phyloP scores from a whole-genome alignment of 1,284 basidiomycete genomes.

The Peniophora sp. region DNA sequence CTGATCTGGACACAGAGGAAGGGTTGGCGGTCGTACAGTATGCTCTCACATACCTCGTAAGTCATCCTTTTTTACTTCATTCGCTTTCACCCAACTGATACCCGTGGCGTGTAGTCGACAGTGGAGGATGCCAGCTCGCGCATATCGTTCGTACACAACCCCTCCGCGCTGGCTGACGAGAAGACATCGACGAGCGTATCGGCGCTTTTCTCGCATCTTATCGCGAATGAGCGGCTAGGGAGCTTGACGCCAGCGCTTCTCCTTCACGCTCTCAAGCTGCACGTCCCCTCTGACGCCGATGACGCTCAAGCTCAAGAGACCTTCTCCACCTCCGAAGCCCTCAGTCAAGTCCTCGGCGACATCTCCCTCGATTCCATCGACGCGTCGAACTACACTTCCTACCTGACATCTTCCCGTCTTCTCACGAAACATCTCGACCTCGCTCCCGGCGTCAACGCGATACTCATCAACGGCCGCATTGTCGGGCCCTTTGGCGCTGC shows the following conservation, averaged over 20 bases:
- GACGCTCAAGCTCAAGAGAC: conserved; percentile 2
- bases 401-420: conserved; percentile 33
- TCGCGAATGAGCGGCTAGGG: conserved; percentile 29
- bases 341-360: conserved; percentile 28
- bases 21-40: conserved; percentile 54
- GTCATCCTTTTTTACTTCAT: conserved; percentile 11
- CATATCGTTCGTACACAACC: conserved; percentile 62
- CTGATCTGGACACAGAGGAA: conserved; percentile 65
- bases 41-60: conserved; percentile 60
- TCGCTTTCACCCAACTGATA: conserved; percentile 2
- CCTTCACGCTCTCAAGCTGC: conserved; percentile 28
- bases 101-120: background rate
- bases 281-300: conserved; percentile 11
- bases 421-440: conserved; percentile 49
- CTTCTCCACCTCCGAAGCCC: conserved; percentile 4
- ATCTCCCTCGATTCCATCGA: conserved; percentile 25
- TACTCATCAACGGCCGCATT: conserved; percentile 80
- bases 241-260: conserved; percentile 29
- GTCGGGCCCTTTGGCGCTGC: conserved; percentile 52
- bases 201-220: conserved; percentile 38
- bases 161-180: conserved; percentile 18
- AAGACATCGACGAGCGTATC: conserved; percentile 22
- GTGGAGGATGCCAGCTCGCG: conserved; percentile 23
- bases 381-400: conserved; percentile 28
- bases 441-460: conserved; percentile 44